Evolutionary conservation across 2,329 filamentous ascomycete species (phyloP).

Genomic region (Polytolypa hystricis): DNA sequence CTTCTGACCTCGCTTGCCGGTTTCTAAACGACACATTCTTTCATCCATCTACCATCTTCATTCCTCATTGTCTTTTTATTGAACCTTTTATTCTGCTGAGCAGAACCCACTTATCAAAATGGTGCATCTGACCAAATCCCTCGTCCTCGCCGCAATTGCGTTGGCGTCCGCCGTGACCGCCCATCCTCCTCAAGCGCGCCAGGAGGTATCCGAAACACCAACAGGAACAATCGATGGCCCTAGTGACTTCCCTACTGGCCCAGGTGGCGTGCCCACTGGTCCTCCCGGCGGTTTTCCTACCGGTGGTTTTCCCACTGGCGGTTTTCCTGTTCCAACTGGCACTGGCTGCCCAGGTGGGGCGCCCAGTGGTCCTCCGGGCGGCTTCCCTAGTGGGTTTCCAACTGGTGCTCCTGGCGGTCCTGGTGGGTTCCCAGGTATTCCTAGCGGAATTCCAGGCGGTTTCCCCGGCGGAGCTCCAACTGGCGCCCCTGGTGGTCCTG

Average conservation of each 20-base stretch:
- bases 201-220: too few relatives aligned
- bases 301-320: not conserved
- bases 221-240: too few relatives aligned
- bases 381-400: not conserved
- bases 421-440: not conserved
- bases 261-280: too few relatives aligned
- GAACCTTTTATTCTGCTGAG: too few relatives aligned
- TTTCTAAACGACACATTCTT: too few relatives aligned
- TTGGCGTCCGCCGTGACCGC: not conserved
- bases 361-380: not conserved
- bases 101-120: constrained; percentile 1
- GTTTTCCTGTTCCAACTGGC: not conserved
- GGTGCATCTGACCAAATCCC: not conserved
- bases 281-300: not conserved
- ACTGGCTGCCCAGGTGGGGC: not conserved
- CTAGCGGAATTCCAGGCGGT: not conserved
- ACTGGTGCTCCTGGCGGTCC: not conserved
- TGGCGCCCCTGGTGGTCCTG: too few relatives aligned
- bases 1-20: too few relatives aligned
- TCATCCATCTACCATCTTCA: too few relatives aligned
- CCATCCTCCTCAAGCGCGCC: too few relatives aligned
- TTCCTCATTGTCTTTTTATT: too few relatives aligned
- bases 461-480: not conserved
- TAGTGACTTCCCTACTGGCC: too few relatives aligned
- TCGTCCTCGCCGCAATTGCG: not conserved